Percentiles rank a stretch among this genome's conserved stretches.
These are phyloP conservation scores for Paramecium primaurelia DNA, from an alignment of 73 alveolate species.

Conservation along the genomic window DNA sequence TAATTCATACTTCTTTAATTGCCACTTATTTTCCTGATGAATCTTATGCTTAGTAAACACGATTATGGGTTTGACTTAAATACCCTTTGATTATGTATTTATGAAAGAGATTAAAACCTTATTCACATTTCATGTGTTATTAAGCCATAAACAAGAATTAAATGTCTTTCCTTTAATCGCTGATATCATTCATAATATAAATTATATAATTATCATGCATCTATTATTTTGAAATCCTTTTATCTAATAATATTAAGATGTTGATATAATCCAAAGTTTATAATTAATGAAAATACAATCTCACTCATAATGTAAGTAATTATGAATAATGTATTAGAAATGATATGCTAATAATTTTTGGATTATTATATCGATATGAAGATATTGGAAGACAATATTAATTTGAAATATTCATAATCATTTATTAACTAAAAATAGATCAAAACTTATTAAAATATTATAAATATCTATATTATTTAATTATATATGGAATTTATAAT, in stretches of 20 bases:
- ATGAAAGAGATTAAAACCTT: not conserved
- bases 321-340: no score
- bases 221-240: not conserved
- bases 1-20: not conserved
- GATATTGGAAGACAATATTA: not conserved
- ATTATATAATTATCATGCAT: not conserved
- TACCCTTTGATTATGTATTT: not conserved
- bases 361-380: no score
- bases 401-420: not conserved
- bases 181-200: not conserved
- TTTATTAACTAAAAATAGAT: not conserved
- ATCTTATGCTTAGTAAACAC: not conserved
- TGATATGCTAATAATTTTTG: no score
- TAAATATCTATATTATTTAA: no score
- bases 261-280: not conserved
- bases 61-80: not conserved
- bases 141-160: not conserved
- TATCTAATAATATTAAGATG: not conserved
- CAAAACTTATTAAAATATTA: not conserved
- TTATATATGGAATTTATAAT: no score
- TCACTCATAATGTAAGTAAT: no score
- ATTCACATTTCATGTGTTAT: not conserved
- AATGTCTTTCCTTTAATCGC: slow-evolving; percentile 7
- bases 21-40: not conserved
- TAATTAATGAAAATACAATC: not conserved